Evolutionary conservation across 805 yeast species (phyloP), one percentile per base, ranked within the genome.

Genomic region (Lachancea dasiensis): DNA sequence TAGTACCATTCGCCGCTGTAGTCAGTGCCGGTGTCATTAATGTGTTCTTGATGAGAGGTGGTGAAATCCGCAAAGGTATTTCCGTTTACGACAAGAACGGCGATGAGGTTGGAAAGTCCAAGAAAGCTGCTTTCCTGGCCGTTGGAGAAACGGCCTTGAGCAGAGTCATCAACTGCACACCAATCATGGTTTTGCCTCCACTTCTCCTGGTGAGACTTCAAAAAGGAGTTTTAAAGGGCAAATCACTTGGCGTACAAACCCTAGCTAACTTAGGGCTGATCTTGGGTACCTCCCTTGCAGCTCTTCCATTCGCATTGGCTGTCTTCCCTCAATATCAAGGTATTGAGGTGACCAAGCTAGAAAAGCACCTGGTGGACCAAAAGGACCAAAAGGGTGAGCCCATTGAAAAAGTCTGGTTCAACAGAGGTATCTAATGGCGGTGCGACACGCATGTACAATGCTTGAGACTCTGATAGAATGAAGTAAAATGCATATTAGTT

Each of bases 1-100:
- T 92, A 40, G 95, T 92, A 9, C 99, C 99, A 5, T 92, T 92
- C 67, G 97, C 97, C 0, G 99, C 99, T 1, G 99, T 92, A 24
- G 97, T 89, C 1, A 79, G 92, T 36, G 99, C 99, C 1, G 97
- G 98, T 57, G 70, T 92, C 23, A 95, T 87, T 27, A 92, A 92
- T 50, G 96, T 92, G n/a, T 86, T 86, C 54, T 72, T 94, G 43
- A 92, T 92, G 98, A 78, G 99, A 66, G 77, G 90, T 40, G 94
- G 89, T 61, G 99, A 92, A 64, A 79, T 92, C 56, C 78, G 77
- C 50, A 82, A 81, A 55, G 95, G 95, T 50, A 85, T 85, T 39
- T 63, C 77, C 27, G 92, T 84, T 0, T 81, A 65, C 48, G 83
- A 80, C 57, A 59, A 71, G 26, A 78, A 86, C 23, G 75, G 79